Conservation (phyloP, 2,329 filamentous ascomycete genomes). For the Endocalyx cinctus region DNA sequence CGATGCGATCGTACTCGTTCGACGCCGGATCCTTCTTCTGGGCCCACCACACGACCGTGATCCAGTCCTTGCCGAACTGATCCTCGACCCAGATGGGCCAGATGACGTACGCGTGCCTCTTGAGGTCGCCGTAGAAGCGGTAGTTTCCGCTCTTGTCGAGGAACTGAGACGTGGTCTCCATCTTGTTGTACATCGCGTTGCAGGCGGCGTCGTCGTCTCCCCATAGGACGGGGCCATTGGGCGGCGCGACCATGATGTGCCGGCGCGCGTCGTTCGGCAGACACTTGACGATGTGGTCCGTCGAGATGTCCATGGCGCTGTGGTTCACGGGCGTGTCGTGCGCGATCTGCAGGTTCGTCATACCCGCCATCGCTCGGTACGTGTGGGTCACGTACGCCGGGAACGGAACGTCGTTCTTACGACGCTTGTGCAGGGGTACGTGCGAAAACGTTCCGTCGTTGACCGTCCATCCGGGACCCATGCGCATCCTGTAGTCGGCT, state of each 20-base stretch:
- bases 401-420: constrained; percentile 17
- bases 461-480: constrained; percentile 19
- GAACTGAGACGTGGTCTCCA: constrained; percentile 1
- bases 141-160: constrained; percentile 2
- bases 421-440: constrained; percentile 14
- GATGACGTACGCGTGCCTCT: constrained; percentile 15
- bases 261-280: constrained; percentile 10
- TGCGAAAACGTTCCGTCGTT: constrained; percentile 18
- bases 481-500: constrained; percentile 15
- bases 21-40: not conserved
- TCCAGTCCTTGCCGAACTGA: constrained; percentile 17
- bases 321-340: constrained; percentile 14
- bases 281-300: constrained; percentile 17
- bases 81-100: constrained; percentile 26
- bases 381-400: constrained; percentile 11
- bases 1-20: constrained; percentile 7
- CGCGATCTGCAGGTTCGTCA: constrained; percentile 20
- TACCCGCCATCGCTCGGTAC: constrained; percentile 13
- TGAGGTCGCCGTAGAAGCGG: constrained; percentile 11
- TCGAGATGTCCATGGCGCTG: constrained; percentile 17
- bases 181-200: constrained; percentile 11
- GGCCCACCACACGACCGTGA: constrained; percentile 17
- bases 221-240: constrained; percentile 23
- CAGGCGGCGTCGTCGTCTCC: constrained; percentile 1
- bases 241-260: constrained; percentile 8